These are phyloP conservation scores for Neurospora tetrasperma DNA, from an alignment of 495 filamentous ascomycete species.

Conservation along the genomic window DNA sequence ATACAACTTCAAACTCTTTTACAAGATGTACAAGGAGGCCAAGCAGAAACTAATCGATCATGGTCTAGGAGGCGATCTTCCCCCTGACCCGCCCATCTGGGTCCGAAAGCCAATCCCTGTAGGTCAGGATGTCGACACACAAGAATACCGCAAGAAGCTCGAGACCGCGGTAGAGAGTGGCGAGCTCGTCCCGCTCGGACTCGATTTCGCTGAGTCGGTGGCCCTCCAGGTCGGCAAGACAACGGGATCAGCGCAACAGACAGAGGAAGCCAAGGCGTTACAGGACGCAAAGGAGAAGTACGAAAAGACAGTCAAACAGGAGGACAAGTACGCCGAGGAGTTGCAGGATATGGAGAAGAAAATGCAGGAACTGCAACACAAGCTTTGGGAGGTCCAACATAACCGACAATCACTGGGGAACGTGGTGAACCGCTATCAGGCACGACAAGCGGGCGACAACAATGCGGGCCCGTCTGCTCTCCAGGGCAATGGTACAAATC, in stretches of 20 bases:
- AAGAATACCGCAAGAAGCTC: background rate
- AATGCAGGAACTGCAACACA: background rate
- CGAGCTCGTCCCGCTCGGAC: background rate
- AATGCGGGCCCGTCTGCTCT: background rate
- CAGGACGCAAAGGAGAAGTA: background rate
- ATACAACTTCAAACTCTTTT: constrained; percentile 1
- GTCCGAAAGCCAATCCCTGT: background rate
- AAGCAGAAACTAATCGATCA: background rate
- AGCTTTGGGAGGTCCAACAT: background rate
- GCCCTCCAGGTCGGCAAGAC: background rate
- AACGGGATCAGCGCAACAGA: background rate
- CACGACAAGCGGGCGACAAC: background rate
- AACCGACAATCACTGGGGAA: background rate
- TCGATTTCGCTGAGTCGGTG: constrained; percentile 2
- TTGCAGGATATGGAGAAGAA: background rate
- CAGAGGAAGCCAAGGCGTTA: background rate
- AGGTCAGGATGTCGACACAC: background rate
- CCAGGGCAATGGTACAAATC: background rate
- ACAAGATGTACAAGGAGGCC: background rate
- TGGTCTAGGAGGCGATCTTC: background rate
- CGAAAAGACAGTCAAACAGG: background rate
- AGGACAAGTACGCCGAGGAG: background rate
- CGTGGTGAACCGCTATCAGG: background rate
- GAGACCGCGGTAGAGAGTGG: background rate
- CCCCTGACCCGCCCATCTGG: background rate